phyloP scores from a whole-genome alignment of 2,329 filamentous ascomycete genomes.

The Stenocarpella maydis region DNA sequence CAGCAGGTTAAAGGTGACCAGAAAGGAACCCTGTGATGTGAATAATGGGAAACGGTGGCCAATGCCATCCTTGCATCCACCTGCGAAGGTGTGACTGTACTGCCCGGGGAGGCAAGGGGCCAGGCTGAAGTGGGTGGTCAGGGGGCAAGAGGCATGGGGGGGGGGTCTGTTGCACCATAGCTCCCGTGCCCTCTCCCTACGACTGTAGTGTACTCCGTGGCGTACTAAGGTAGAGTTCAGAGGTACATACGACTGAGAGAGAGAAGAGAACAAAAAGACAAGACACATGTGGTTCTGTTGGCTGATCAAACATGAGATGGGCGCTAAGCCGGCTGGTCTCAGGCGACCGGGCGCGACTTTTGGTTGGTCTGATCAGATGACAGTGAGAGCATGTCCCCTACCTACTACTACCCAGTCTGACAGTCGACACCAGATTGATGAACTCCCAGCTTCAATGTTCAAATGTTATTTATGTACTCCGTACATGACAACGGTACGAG shows the following conservation, averaged over 20 bases:
- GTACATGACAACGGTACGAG: background rate
- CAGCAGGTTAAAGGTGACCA: slow-evolving; percentile 6
- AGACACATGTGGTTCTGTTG: slow-evolving; percentile 11
- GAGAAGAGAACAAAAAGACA: slow-evolving; percentile 12
- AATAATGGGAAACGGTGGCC: slow-evolving; percentile 7
- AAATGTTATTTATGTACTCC: too few relatives aligned
- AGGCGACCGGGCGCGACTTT: slow-evolving; percentile 2
- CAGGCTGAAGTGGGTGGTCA: background rate
- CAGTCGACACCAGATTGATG: slow-evolving; percentile 4
- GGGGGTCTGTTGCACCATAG: slow-evolving; percentile 2
- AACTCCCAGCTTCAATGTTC: slow-evolving; percentile 1
- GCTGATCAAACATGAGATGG: slow-evolving; percentile 24
- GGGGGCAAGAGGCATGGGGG: background rate
- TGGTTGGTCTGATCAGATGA: background rate
- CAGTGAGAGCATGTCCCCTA: too few relatives aligned
- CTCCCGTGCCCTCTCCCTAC: background rate
- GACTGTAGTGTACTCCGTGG: too few relatives aligned
- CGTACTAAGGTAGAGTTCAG: background rate
- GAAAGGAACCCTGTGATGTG: slow-evolving; percentile 12
- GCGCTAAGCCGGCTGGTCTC: slow-evolving; percentile 24
- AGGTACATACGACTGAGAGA: background rate
- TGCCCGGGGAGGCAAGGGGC: background rate
- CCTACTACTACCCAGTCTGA: too few relatives aligned
- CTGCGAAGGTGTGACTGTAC: slow-evolving; percentile 5
- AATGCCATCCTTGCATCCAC: slow-evolving; percentile 24